Conservation (phyloP, 257 asterid genomes). For the Lavandula angustifolia region DNA sequence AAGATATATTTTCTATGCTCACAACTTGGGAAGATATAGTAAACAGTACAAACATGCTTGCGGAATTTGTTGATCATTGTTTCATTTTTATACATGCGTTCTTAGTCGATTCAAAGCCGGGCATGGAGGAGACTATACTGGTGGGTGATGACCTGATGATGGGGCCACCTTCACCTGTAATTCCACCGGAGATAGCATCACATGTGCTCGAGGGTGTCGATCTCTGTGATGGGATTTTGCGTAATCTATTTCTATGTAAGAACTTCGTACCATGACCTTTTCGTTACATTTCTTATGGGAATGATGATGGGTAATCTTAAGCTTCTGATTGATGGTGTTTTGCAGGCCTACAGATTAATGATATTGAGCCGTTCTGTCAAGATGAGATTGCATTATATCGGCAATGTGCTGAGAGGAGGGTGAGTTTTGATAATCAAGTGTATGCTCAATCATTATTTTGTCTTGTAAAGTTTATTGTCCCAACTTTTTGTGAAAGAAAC, state of each 20-base stretch:
- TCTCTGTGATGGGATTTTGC: constrained; percentile 84
- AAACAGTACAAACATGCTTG: background rate
- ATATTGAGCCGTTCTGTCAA: constrained; percentile 79
- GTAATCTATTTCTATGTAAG: constrained; percentile 84
- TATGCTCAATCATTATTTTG: constrained; percentile 4
- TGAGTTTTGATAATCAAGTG: constrained; percentile 31
- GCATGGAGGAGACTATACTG: constrained; percentile 93
- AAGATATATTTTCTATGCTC: constrained; percentile 6
- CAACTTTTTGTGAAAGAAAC: background rate
- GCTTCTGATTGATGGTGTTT: constrained; percentile 18
- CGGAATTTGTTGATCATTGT: background rate
- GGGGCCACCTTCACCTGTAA: constrained; percentile 91
- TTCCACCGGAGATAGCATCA: constrained; percentile 94
- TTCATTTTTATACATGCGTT: constrained; percentile 17
- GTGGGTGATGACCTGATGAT: constrained; percentile 98
- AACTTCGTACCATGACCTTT: background rate
- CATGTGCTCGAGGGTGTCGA: constrained; percentile 93
- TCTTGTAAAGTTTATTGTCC: background rate
- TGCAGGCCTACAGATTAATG: constrained; percentile 78
- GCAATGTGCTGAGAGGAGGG: constrained; percentile 61
- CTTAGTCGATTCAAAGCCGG: constrained; percentile 81
- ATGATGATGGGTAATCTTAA: background rate
- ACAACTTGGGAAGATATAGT: constrained; percentile 23
- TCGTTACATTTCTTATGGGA: background rate
- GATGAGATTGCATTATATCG: constrained; percentile 53